Base-by-base conservation (phyloP, 345 rosid species). In the Linum lewisii region DNA sequence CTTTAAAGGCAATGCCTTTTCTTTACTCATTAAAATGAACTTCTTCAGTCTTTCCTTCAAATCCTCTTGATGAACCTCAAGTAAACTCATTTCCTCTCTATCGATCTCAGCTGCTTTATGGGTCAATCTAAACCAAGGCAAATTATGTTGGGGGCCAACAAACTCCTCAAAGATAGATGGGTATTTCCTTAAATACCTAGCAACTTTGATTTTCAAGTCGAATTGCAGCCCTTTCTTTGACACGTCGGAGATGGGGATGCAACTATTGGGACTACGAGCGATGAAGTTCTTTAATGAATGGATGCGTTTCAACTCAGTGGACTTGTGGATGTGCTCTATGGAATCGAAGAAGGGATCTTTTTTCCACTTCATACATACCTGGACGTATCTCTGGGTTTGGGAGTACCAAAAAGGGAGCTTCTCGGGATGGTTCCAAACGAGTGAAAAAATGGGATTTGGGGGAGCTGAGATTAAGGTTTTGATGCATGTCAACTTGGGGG, bases 121-220 rank as follows among this genome's bases (percentile, higher is more conserved):
- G 64, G 95, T 92, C 65, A 92, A 58, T 73, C 80, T 80, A 74
- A 88, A 92, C 96, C 98, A 86, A n/a, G 98, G 98, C 62, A 86
- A 74, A 72, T 79, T 78, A 62, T 82, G 56, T 57, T 76, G 62
- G 6, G 97, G 87, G 50, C 93, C 93, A 8, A 63, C 75, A 60
- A 86, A 92, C 77, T 86, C 93, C 63, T 92, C 82, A 57, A 88
- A 92, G 37, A 92, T 59, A 0, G 93, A 81, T 24, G 98, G 96
- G 63, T 76, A 84, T 52, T 72, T 75, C 64, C 98, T 78, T 59
- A 88, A 54, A 58, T 75, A 88, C 78, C 77, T 74, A 0, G 88
- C 87, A 62, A 84, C 82, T 75, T 83, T 86, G 64, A 83, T 78
- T 25, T 81, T 86, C 19, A 91, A 59, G 58, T 79, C 86, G 69